Percentiles rank a stretch among this genome's conserved stretches.
Evolutionary conservation across 2,329 filamentous ascomycete species (phyloP).

Genomic region (Teratosphaeria destructans): DNA sequence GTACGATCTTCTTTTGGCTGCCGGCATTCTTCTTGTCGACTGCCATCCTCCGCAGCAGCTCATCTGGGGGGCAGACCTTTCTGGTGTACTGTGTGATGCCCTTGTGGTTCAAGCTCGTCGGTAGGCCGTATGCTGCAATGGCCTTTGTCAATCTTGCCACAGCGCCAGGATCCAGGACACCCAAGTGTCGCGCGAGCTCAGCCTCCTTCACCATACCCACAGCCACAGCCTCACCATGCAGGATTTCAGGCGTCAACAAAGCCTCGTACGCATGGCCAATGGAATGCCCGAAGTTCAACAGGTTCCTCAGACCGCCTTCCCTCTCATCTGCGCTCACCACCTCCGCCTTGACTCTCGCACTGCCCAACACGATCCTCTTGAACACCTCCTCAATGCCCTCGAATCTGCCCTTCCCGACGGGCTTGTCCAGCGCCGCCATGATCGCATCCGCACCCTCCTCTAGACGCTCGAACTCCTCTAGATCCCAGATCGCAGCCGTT

Average conservation of each 20-base stretch:
- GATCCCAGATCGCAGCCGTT: slow-evolving; percentile 93
- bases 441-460: slow-evolving; percentile 74
- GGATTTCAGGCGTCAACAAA: slow-evolving; percentile 84
- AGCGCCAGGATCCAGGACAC: slow-evolving; percentile 72
- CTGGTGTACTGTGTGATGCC: slow-evolving; percentile 73
- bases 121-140: slow-evolving; percentile 85
- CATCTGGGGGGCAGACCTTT: slow-evolving; percentile 78
- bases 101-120: slow-evolving; percentile 75
- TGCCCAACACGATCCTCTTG: slow-evolving; percentile 66
- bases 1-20: slow-evolving; percentile 86
- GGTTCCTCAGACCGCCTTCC: slow-evolving; percentile 84
- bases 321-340: slow-evolving; percentile 92
- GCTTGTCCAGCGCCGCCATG: slow-evolving; percentile 57
- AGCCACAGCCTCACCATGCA: slow-evolving; percentile 91
- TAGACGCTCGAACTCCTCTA: slow-evolving; percentile 71
- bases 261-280: slow-evolving; percentile 96
- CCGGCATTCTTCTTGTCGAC: slow-evolving; percentile 99
- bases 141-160: slow-evolving; percentile 87
- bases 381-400: slow-evolving; percentile 49
- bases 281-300: slow-evolving; percentile 95
- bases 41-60: slow-evolving; percentile 83
- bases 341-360: slow-evolving; percentile 83
- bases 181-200: slow-evolving; percentile 80
- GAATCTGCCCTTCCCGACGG: slow-evolving; percentile 50
- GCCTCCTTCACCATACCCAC: slow-evolving; percentile 99